Evolutionary conservation across 352 stramenopile species (phyloP).

Genomic region (Globisporangium canariense): DNA sequence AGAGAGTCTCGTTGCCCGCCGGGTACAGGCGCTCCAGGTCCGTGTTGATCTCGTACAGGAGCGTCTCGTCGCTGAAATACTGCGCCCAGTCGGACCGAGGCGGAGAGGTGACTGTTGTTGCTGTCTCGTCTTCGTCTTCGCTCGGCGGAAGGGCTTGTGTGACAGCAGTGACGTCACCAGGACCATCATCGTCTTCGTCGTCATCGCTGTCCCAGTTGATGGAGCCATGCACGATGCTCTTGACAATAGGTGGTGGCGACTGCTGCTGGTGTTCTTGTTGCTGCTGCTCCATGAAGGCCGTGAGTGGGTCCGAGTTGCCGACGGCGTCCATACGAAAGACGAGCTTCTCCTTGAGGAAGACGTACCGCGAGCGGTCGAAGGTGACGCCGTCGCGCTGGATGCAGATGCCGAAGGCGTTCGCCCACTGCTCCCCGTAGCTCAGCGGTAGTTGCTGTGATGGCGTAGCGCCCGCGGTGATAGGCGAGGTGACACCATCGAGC

Average conservation of each 20-base stretch:
- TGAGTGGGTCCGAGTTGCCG: constrained; percentile 47
- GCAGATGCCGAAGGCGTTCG: constrained; percentile 25
- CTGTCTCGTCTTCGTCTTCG: neutral
- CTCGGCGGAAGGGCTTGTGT: neutral
- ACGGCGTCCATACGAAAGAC: constrained; percentile 63
- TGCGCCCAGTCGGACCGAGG: constrained; percentile 38
- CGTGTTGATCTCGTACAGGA: constrained; percentile 82
- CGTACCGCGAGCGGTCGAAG: constrained; percentile 42
- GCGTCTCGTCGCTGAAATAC: constrained; percentile 63
- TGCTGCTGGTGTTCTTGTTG: neutral
- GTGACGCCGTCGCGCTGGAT: constrained; percentile 15
- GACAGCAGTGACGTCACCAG: neutral
- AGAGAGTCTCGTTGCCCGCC: constrained; percentile 67
- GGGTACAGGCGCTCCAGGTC: constrained; percentile 76
- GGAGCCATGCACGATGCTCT: constrained; percentile 12
- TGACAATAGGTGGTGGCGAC: neutral
- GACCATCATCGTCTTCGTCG: constrained; percentile 3
- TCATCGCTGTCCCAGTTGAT: constrained; percentile 19
- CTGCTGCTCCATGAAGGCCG: constrained; percentile 20
- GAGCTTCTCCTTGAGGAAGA: constrained; percentile 50
- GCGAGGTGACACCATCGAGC: neutral
- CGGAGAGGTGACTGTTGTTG: neutral
- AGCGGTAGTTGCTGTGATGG: neutral
- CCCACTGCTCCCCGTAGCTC: constrained; percentile 32
- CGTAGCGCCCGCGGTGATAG: neutral